Evolutionary conservation across 1,284 basidiomycete species (phyloP), one percentile per base, ranked within the genome.

Genomic region (Phellopilus nigrolimitatus): DNA sequence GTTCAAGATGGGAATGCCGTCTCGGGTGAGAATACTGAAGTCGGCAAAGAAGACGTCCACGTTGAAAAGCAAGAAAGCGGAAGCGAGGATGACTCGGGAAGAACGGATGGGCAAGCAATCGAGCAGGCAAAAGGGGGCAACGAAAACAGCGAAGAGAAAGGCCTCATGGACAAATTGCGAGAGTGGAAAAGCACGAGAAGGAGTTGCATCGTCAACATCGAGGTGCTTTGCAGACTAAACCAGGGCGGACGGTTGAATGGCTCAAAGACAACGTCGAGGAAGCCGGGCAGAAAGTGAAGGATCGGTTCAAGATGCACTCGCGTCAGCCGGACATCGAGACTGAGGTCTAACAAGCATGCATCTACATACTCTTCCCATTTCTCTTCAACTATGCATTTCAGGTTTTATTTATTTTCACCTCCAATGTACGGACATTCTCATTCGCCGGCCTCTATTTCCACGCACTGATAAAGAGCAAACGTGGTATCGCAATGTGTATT

Each of bases 221-320:
- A 15, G 78, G 78, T 12, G 59, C 71, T 43, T 74, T 75, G 61
- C 76, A 79, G 61, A 64, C 70, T 55, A 74, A 74, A 55, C 69
- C 75, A 4, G 73, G 72, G 53, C 65, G 79, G 42, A 73, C 71
- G 1, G 71, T 67, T 5, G 71, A 71, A 53, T 82, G 79, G 79
- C 70, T 79, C 62, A 71, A 73, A 60, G 71, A 73, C 53, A 68
- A 62, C 34, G 55, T 68, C 10, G 62, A 66, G 51, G 62, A 67
- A 15, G 57, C 62, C 17, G 61, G 60, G 9, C 64, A 69, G 45
- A 61, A 60, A 8, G 57, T 65, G 6, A 66, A 65, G 55, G 61
- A 64, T 19, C 56, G 62, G 38, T 68, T 69, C 57, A 62, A 61
- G 50, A 66, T 69, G 65, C 66, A 66, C 50, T 38, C 60, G 8